phyloP scores from a whole-genome alignment of 2,329 filamentous ascomycete genomes.

The Colletotrichum lupini region DNA sequence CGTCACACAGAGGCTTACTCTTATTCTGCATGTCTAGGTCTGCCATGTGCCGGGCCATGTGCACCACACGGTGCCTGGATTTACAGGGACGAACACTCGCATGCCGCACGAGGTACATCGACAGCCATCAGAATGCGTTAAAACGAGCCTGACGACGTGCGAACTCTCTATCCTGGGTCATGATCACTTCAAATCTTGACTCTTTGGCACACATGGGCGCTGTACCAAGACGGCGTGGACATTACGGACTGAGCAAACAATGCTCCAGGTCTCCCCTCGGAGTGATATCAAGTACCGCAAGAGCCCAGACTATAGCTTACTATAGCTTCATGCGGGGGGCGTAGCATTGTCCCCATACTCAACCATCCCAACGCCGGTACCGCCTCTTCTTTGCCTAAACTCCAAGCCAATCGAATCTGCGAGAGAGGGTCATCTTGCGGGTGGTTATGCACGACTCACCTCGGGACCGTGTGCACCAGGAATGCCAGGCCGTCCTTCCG shows the following conservation, averaged over 20 bases:
- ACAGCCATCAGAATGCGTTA: neutral
- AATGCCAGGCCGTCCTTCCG: slow-evolving; percentile 26
- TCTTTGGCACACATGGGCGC: neutral
- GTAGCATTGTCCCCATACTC: neutral
- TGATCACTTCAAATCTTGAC: neutral
- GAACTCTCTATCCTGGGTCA: neutral
- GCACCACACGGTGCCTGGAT: neutral
- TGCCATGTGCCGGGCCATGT: neutral
- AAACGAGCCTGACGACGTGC: neutral
- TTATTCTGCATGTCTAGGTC: neutral
- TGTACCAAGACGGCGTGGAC: neutral
- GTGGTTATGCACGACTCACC: slow-evolving; percentile 22
- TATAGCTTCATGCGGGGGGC: neutral
- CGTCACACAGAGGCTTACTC: neutral
- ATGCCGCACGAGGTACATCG: too few relatives aligned
- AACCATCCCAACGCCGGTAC: neutral
- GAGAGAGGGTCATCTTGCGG: slow-evolving; percentile 13
- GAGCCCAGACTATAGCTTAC: neutral
- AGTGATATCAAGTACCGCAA: neutral
- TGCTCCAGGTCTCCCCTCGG: too few relatives aligned
- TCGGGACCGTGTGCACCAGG: slow-evolving; percentile 4
- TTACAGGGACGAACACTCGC: neutral
- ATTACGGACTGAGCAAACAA: neutral
- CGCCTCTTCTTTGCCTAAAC: neutral
- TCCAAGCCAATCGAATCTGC: slow-evolving; percentile 19